A percentile compares a stretch with the other conserved stretches of the same genome.
Conservation (phyloP, 345 rosid species). For the Erodium maritimum region DNA sequence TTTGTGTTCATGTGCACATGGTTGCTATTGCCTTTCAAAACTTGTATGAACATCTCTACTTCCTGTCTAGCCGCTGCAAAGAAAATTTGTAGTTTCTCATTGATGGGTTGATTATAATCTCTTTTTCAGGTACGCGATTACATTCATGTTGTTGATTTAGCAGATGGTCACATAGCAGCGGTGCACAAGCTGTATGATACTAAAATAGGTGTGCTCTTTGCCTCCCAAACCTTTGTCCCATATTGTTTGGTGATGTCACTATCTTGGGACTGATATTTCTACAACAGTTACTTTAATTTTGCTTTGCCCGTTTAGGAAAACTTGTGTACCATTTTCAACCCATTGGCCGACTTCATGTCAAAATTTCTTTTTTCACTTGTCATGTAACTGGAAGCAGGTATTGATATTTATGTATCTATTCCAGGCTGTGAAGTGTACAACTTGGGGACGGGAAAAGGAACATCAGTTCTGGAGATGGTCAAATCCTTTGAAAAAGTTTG, state of each 20-base stretch:
- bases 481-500: constrained; percentile 82
- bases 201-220: constrained; percentile 37
- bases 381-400: too few relatives aligned
- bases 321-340: too few relatives aligned
- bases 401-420: not conserved
- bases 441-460: constrained; percentile 92
- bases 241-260: not conserved
- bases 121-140: constrained; percentile 80
- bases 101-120: not conserved
- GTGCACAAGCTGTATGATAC: constrained; percentile 50
- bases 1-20: too few relatives aligned
- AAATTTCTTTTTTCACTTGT: too few relatives aligned
- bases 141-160: constrained; percentile 86
- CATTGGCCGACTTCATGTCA: too few relatives aligned
- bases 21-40: too few relatives aligned
- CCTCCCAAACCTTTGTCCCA: not conserved
- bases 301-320: not conserved
- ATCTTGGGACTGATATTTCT: not conserved
- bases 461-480: constrained; percentile 96
- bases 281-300: not conserved
- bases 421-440: constrained; percentile 90
- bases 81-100: too few relatives aligned
- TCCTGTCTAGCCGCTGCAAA: too few relatives aligned
- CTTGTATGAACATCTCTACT: too few relatives aligned
- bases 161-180: constrained; percentile 95